Percentiles rank a stretch among this genome's conserved stretches.
Conservation (phyloP, 345 rosid species). For the Sisymbrium altissimum region DNA sequence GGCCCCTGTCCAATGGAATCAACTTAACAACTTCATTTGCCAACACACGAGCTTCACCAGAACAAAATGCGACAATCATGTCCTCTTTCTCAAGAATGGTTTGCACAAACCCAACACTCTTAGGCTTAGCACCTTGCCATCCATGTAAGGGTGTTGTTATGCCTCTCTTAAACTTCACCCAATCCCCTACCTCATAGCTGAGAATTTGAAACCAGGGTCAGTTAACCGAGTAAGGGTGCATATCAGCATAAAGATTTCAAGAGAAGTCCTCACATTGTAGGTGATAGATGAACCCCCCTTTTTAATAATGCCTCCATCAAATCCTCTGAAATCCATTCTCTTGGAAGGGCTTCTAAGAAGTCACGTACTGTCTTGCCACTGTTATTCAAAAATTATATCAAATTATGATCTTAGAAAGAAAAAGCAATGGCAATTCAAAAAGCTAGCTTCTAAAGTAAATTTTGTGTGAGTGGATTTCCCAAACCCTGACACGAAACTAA, state of each 20-base stretch:
- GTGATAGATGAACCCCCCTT: conserved; percentile 82
- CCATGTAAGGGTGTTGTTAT: conserved; percentile 68
- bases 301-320: conserved; percentile 77
- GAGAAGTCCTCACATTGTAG: conserved; percentile 66
- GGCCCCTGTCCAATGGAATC: conserved; percentile 95
- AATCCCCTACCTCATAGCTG: conserved; percentile 92
- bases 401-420: conserved; percentile 10
- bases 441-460: neutral
- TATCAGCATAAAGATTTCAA: conserved; percentile 15
- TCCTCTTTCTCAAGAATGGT: conserved; percentile 63
- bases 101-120: conserved; percentile 97
- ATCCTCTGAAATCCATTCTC: conserved; percentile 98
- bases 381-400: conserved; percentile 29
- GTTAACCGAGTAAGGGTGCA: conserved; percentile 1
- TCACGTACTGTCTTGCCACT: conserved; percentile 95
- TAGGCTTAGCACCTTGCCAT: conserved; percentile 91
- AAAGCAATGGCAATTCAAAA: neutral
- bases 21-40: conserved; percentile 82
- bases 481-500: conserved; percentile 14
- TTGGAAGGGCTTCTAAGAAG: conserved; percentile 88
- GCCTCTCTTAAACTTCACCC: conserved; percentile 92
- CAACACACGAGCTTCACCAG: conserved; percentile 80
- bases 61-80: conserved; percentile 81
- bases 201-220: conserved; percentile 15
- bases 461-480: neutral